A percentile compares a stretch with the other conserved stretches of the same genome.
Conservation (phyloP, 768 basidiomycete species). For the Rhizopogon salebrosus region DNA sequence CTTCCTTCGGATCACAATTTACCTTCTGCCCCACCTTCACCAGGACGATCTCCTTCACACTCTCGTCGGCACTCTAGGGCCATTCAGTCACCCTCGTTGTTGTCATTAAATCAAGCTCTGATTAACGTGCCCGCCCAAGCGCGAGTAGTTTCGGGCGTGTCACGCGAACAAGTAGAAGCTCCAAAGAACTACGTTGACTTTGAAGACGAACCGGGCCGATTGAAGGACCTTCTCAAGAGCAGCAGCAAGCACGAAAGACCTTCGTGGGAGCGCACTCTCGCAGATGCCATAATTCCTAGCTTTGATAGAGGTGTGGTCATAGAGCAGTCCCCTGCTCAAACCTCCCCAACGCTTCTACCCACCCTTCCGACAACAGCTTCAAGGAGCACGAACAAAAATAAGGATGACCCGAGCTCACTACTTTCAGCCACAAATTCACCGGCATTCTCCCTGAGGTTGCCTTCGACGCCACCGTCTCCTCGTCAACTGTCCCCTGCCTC, state of each 20-base stretch:
- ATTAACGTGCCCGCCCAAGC: slow-evolving; percentile 54
- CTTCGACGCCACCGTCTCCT: slow-evolving; percentile 35
- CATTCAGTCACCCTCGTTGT: slow-evolving; percentile 32
- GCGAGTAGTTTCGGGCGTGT: slow-evolving; percentile 67
- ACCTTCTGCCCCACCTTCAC: slow-evolving; percentile 12
- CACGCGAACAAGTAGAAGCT: slow-evolving; percentile 66
- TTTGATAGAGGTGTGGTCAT: slow-evolving; percentile 24
- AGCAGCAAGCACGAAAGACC: slow-evolving; percentile 27
- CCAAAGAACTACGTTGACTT: slow-evolving; percentile 77
- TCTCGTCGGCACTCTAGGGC: slow-evolving; percentile 24
- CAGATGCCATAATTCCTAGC: slow-evolving; percentile 26
- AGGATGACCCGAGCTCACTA: slow-evolving; percentile 36
- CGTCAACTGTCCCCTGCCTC: slow-evolving; percentile 3
- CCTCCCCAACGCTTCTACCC: slow-evolving; percentile 8
- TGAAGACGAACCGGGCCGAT: slow-evolving; percentile 72
- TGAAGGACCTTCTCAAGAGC: slow-evolving; percentile 69
- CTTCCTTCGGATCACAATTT: slow-evolving; percentile 5
- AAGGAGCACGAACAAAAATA: slow-evolving; percentile 8
- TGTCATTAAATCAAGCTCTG: slow-evolving; percentile 33
- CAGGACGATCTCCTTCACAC: slow-evolving; percentile 13
- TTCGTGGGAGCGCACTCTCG: slow-evolving; percentile 17
- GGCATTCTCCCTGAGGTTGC: slow-evolving; percentile 28
- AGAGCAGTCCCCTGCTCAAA: slow-evolving; percentile 13
- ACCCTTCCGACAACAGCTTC: slow-evolving; percentile 9
- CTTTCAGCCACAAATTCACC: slow-evolving; percentile 45